phyloP scores from a whole-genome alignment of 148 eudicot species.

The Polygonum aviculare region DNA sequence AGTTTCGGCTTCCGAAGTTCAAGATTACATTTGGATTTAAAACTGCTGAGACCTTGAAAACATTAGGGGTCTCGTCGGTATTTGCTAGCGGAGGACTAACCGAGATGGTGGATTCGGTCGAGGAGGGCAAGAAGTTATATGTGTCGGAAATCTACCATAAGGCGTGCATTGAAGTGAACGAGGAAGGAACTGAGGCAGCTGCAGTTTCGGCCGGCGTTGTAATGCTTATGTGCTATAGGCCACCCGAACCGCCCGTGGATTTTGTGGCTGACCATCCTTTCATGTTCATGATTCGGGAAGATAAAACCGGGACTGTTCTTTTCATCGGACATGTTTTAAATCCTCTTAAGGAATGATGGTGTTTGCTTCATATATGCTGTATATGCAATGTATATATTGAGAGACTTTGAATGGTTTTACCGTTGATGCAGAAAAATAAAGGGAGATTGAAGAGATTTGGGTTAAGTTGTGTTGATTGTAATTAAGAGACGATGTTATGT shows the following conservation, averaged over 20 bases:
- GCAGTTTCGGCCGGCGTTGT: background rate
- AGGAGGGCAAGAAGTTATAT: background rate
- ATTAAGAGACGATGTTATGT: no score
- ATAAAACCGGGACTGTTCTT: constrained; percentile 1
- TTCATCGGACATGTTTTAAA: constrained; percentile 9
- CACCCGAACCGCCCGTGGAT: background rate
- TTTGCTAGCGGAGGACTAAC: background rate
- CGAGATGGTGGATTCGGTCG: constrained; percentile 15
- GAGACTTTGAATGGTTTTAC: no score
- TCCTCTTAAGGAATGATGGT: constrained; percentile 1
- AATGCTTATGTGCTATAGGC: background rate
- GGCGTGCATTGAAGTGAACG: constrained; percentile 14
- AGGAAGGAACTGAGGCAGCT: constrained; percentile 20
- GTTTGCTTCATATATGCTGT: no score
- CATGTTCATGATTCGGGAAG: constrained; percentile 15
- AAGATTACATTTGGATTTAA: constrained; percentile 12
- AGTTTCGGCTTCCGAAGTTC: constrained; percentile 12
- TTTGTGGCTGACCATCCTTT: constrained; percentile 19
- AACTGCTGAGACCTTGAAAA: background rate
- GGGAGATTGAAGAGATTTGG: no score
- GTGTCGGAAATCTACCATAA: constrained; percentile 8
- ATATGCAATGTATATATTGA: no score
- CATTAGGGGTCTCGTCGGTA: background rate
- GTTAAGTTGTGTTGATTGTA: no score
- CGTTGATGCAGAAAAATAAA: no score